Percentiles rank a stretch among this genome's conserved stretches.
Conservation (phyloP, 2,329 filamentous ascomycete genomes). For the Epichloe uncinata region DNA sequence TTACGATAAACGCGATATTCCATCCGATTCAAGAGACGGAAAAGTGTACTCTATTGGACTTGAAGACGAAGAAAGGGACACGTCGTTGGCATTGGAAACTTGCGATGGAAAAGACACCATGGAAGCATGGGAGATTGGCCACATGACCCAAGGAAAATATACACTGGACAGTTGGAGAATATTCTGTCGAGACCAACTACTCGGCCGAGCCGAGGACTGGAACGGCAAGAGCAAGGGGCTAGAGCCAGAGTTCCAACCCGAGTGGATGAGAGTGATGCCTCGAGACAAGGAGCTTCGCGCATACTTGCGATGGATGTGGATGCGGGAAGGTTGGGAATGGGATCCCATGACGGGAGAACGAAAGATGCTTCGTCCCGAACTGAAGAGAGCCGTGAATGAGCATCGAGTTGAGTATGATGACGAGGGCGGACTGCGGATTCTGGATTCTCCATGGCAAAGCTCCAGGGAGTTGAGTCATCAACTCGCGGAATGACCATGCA, state of each 20-base stretch:
- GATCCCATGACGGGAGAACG: constrained; percentile 56
- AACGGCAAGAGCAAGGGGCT: constrained; percentile 37
- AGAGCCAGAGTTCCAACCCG: constrained; percentile 53
- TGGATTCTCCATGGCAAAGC: constrained; percentile 11
- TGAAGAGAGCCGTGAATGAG: constrained; percentile 43
- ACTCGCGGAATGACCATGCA: not conserved
- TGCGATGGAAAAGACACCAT: constrained; percentile 5
- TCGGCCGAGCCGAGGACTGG: constrained; percentile 53
- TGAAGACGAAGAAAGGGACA: not conserved
- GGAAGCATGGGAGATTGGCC: constrained; percentile 68
- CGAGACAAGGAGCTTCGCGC: constrained; percentile 81
- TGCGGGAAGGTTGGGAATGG: constrained; percentile 75
- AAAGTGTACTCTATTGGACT: not conserved
- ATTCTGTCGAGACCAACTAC: constrained; percentile 71
- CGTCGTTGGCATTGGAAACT: not conserved
- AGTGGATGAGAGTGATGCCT: constrained; percentile 81
- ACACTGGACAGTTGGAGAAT: constrained; percentile 86
- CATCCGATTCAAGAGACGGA: constrained; percentile 5
- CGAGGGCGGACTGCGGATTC: constrained; percentile 32
- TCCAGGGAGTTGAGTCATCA: not conserved
- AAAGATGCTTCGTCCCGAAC: constrained; percentile 34
- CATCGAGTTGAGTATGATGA: constrained; percentile 44
- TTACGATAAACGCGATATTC: constrained; percentile 28
- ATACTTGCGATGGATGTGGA: constrained; percentile 83
- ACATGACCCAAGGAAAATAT: constrained; percentile 72